Evolutionary conservation across 2,329 filamentous ascomycete genomes (phyloP), one percentile per base, ranked within the genome.

Genomic region (Cladosporium sp.): DNA sequence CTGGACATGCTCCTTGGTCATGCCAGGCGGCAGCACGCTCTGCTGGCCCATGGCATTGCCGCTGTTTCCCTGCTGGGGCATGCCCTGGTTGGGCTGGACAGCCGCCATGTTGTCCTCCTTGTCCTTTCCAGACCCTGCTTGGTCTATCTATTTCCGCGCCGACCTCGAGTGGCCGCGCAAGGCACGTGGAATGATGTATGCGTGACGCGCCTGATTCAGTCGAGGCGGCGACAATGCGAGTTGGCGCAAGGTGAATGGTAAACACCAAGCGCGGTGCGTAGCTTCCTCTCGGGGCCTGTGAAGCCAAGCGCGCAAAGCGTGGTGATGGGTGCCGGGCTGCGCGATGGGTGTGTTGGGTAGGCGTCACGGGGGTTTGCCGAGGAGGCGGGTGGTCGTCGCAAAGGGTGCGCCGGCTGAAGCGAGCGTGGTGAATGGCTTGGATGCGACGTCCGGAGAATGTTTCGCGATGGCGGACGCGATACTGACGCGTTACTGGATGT

Each of bases 1-100:
- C 69, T 91, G 86, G 36, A 90, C 79, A 66, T 89, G 83, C 63
- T 89, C 83, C 62, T 85, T 85, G 51, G 82, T 91, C 62, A 90
- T 76, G 67, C 83, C 83, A 30, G 77, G 73, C 49, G 83, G 78
- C 67, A 90, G 75, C 54, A 51, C 32, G 22, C 35, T 38, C 16
- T 48, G 38, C 38, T 52, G 50, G 27, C 40, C 48, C 51, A 45
- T 50, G 25, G 30, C 38, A 35, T 50, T 45, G 76, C 75, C 40
- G 72, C 76, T 84, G 41, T 29, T 42, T 15, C 41, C 49, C 33
- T 52, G 52, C 46, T 54, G 54, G 9, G 52, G 49, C 52, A 56
- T 53, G 42, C 46, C 49, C 25, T 51, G 49, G 15, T 49, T 46
- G 11, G 54, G 50, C 50, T 56, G 54, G n/a, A 56, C 52, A 22